These are phyloP conservation scores for Rosa hybrid DNA, from an alignment of 331 rosid species.

Conservation along the genomic window DNA sequence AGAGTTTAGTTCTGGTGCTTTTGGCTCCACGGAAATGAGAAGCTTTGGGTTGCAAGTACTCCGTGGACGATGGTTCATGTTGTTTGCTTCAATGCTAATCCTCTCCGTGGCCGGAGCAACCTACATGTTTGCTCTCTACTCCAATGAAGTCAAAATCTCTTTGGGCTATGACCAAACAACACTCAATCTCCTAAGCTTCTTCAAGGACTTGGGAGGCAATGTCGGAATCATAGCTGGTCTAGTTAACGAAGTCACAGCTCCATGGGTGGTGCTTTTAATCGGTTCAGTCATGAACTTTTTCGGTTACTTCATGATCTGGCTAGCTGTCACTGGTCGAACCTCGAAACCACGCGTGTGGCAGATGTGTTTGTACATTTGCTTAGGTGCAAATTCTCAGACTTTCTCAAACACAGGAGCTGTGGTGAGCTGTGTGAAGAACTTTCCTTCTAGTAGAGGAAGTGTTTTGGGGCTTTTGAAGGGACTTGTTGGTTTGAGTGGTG, in stretches of 20 bases:
- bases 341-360: slow-evolving; percentile 62
- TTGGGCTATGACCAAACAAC: slow-evolving; percentile 74
- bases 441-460: slow-evolving; percentile 67
- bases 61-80: slow-evolving; percentile 61
- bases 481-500: slow-evolving; percentile 80
- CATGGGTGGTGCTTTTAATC: slow-evolving; percentile 63
- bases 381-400: slow-evolving; percentile 78
- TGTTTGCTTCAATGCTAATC: slow-evolving; percentile 62
- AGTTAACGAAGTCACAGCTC: slow-evolving; percentile 57
- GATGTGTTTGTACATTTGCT: slow-evolving; percentile 70
- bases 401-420: slow-evolving; percentile 66
- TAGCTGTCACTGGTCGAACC: slow-evolving; percentile 44
- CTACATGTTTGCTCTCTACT: slow-evolving; percentile 65
- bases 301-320: slow-evolving; percentile 86
- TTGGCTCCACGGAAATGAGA: slow-evolving; percentile 15
- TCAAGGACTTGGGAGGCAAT: slow-evolving; percentile 74
- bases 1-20: slow-evolving; percentile 11
- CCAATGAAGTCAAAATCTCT: slow-evolving; percentile 47
- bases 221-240: slow-evolving; percentile 60
- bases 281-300: slow-evolving; percentile 62
- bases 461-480: slow-evolving; percentile 80
- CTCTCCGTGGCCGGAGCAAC: slow-evolving; percentile 66
- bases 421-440: slow-evolving; percentile 69
- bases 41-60: slow-evolving; percentile 37
- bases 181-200: slow-evolving; percentile 68